These are phyloP conservation scores for Phaffia tasmanica DNA, from an alignment of 768 basidiomycete species.

Conservation along the genomic window DNA sequence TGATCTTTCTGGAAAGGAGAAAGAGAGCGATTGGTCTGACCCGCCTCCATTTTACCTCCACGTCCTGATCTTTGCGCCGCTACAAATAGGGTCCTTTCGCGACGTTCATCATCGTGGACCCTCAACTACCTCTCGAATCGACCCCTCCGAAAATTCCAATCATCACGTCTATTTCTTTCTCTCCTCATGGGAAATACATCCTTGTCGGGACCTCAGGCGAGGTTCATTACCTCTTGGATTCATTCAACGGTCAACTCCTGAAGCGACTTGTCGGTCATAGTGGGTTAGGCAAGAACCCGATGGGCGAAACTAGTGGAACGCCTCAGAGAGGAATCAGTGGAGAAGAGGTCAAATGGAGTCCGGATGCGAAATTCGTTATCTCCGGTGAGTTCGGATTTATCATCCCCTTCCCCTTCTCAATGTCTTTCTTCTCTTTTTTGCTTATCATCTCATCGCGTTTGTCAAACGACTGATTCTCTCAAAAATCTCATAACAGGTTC, in stretches of 20 bases:
- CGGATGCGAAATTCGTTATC: conserved; percentile 81
- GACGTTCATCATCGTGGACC: conserved; percentile 69
- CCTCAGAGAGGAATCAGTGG: conserved; percentile 66
- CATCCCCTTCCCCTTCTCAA: conserved; percentile 29
- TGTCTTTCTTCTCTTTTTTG: conserved; percentile 32
- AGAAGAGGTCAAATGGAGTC: conserved; percentile 88
- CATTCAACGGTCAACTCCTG: conserved; percentile 71
- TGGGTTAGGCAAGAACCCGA: conserved; percentile 62
- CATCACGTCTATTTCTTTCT: conserved; percentile 85
- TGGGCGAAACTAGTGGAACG: conserved; percentile 32
- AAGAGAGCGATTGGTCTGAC: not conserved
- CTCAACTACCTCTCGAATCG: conserved; percentile 48
- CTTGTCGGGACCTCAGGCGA: conserved; percentile 85
- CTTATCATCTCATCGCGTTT: not conserved
- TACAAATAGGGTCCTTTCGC: conserved; percentile 59
- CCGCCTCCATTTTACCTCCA: not conserved
- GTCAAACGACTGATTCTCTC: conserved; percentile 30
- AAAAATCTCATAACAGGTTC: conserved; percentile 31
- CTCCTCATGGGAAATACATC: conserved; percentile 76
- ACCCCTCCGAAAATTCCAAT: conserved; percentile 78
- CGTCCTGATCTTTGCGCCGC: not conserved
- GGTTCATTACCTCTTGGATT: conserved; percentile 86
- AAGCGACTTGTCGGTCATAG: conserved; percentile 74
- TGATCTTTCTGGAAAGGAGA: not conserved
- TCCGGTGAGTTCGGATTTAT: conserved; percentile 44